A percentile compares a stretch with the other conserved stretches of the same genome.
Conservation (phyloP, 2,329 filamentous ascomycete species). For the Sordariomycetes sp. region DNA sequence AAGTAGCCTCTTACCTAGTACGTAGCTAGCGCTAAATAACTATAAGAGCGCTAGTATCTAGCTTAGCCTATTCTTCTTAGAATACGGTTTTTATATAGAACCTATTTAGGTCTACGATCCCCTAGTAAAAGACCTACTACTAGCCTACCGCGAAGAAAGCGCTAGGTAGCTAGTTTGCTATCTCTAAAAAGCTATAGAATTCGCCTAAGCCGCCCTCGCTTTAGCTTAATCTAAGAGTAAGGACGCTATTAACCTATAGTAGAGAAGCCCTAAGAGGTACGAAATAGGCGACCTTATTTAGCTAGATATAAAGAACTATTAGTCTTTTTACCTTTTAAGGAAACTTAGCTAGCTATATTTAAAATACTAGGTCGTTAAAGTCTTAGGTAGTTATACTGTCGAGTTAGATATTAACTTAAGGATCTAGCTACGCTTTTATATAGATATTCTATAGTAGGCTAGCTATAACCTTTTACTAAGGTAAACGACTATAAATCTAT, state of each 20-base stretch:
- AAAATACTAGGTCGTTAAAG: not conserved
- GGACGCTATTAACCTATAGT: not conserved
- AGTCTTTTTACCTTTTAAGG: not conserved
- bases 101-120: not conserved
- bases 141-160: not conserved
- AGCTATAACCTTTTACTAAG: not conserved
- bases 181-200: not conserved
- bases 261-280: no score
- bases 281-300: not conserved
- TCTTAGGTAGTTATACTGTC: not conserved
- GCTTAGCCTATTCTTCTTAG: not conserved
- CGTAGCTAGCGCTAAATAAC: not conserved
- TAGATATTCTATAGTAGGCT: not conserved
- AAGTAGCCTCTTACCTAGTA: not conserved
- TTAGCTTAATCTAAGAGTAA: not conserved
- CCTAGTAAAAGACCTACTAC: no score
- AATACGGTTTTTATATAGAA: not conserved
- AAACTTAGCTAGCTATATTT: slow-evolving; percentile 2
- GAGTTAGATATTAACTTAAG: not conserved
- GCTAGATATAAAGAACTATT: not conserved
- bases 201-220: not conserved
- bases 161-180: not conserved
- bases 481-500: not conserved
- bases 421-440: not conserved
- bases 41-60: not conserved